A percentile compares a stretch with the other conserved stretches of the same genome.
Evolutionary conservation across 257 asterid species (phyloP).

Genomic region (Nicotiana otophora): DNA sequence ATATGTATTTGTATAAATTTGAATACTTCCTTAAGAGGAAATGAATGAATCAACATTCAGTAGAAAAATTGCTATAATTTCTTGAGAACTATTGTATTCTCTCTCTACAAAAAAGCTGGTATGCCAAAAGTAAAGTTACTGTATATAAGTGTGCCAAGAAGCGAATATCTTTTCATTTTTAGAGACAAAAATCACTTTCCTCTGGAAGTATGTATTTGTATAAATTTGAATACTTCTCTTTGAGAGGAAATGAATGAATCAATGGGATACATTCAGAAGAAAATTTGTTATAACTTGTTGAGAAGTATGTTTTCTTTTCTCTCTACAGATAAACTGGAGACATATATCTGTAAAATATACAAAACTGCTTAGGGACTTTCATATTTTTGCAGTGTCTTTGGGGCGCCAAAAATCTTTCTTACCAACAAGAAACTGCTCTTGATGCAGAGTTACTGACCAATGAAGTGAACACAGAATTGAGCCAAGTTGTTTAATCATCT

Average conservation of each 20-base stretch:
- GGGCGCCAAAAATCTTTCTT: conserved; percentile 90
- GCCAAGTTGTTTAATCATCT: conserved; percentile 40
- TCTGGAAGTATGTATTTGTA: not conserved
- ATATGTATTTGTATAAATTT: not conserved
- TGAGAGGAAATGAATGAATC: not conserved
- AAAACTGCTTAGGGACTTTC: not conserved
- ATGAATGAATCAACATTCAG: not conserved
- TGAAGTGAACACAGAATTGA: conserved; percentile 66
- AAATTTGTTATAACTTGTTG: not conserved
- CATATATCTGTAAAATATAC: not conserved
- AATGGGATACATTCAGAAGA: not conserved
- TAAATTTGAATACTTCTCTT: not conserved
- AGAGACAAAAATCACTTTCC: not conserved
- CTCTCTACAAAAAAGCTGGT: too few relatives aligned
- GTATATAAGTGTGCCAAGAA: not conserved
- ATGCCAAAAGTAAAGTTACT: too few relatives aligned
- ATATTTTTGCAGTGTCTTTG: conserved; percentile 19
- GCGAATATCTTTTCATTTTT: not conserved
- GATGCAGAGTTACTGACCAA: conserved; percentile 65
- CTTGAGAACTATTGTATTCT: too few relatives aligned
- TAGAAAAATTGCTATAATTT: not conserved
- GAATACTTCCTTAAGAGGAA: not conserved
- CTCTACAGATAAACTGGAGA: not conserved
- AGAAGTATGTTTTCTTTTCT: not conserved
- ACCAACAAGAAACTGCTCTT: conserved; percentile 73